These are phyloP conservation scores for Alternaria gaisen DNA, from an alignment of 2,329 filamentous ascomycete genomes.

Conservation along the genomic window DNA sequence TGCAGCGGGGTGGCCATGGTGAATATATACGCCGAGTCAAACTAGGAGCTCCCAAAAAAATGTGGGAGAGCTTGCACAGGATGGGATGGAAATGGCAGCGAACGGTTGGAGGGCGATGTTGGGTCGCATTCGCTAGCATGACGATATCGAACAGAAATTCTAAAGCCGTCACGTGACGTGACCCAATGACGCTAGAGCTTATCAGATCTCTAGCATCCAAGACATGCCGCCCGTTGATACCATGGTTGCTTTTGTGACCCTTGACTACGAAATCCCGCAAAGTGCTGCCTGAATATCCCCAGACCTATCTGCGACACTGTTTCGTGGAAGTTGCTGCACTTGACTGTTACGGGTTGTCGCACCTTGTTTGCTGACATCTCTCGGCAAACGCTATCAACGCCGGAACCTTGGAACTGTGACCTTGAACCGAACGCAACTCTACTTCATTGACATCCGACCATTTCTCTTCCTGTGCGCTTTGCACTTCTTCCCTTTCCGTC, in stretches of 20 bases:
- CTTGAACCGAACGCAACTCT: slow-evolving; percentile 27
- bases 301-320: slow-evolving; percentile 23
- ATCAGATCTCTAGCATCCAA: slow-evolving; percentile 2
- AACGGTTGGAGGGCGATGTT: slow-evolving; percentile 21
- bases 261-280: slow-evolving; percentile 15
- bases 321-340: slow-evolving; percentile 13
- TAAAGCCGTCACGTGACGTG: slow-evolving; percentile 39
- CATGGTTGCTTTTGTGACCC: slow-evolving; percentile 23
- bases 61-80: slow-evolving; percentile 20
- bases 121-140: slow-evolving; percentile 30
- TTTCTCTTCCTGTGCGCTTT: slow-evolving; percentile 13
- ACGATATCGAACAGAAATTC: slow-evolving; percentile 43
- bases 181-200: slow-evolving; percentile 23
- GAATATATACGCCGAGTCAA: slow-evolving; percentile 17
- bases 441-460: slow-evolving; percentile 13
- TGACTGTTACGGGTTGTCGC: slow-evolving; percentile 22
- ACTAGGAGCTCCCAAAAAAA: slow-evolving; percentile 12
- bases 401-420: slow-evolving; percentile 25
- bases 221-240: slow-evolving; percentile 15
- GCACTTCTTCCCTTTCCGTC: slow-evolving; percentile 14
- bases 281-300: slow-evolving; percentile 12
- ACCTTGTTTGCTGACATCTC: slow-evolving; percentile 31
- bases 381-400: slow-evolving; percentile 32
- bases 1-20: slow-evolving; percentile 43
- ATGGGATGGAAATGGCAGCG: slow-evolving; percentile 30